Evolutionary conservation across 129 eudicot genomes (phyloP), one percentile per base, ranked within the genome.

Genomic region (Saussurea involucrata): DNA sequence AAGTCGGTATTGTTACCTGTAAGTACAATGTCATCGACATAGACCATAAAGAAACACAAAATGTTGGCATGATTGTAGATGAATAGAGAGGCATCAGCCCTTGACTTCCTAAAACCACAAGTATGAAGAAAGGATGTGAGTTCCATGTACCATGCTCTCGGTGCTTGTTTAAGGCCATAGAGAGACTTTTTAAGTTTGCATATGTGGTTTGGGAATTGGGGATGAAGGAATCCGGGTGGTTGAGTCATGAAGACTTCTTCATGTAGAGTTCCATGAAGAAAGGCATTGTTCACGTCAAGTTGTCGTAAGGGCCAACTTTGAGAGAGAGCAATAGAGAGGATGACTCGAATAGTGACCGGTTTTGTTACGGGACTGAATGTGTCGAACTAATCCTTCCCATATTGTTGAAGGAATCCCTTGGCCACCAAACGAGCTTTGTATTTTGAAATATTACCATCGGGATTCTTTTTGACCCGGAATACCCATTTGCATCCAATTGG

Each of bases 401-500:
- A 21, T 34, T 68, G 27, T 68, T 68, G 28, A 34, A 18, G 53
- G 42, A 68, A 68, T 7, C 29, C 58, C 5, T 68, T 68, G 27
- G 25, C 57, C 4, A 34, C 29, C 1, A 36, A 11, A 12, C 0
- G 15, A 11, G 72, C 72, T 32, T 68, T 68, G 12, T 68, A 8
- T 18, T 49, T 15, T 3, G 37, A 15, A 17, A 68, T 5, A 20
- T 2, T 1, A 6, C 73, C 73, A 68, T 36, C 24, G 0, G 53
- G 27, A n/a, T 36, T n/a, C 6, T 17, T 21, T n/a, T 68, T 68
- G 6, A 68, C 22, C 20, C 31, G 73, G 24, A 11, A 33, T 3
- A 68, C 73, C 73, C 55, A 68, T 34, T 68, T 68, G 25, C 57
- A 68, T 32, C 73, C 73, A n/a, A 34, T n/a, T n/a, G n/a, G n/a